These are phyloP conservation scores for Plasmodium falciparum DNA, from an alignment of 169 alveolate species.

Conservation along the genomic window DNA sequence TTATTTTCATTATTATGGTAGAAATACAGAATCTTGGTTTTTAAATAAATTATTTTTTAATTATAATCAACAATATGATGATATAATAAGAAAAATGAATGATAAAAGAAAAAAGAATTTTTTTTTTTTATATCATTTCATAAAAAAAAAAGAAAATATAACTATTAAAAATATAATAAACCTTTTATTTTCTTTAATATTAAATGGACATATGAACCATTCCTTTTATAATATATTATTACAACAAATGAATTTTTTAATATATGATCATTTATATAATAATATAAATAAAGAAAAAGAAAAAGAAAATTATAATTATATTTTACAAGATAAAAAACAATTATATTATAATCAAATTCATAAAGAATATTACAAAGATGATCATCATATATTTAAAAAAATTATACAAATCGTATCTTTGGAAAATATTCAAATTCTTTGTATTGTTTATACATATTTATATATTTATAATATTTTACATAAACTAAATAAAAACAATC, in stretches of 20 bases:
- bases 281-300: neutral
- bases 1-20: conserved; percentile 28
- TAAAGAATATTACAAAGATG: neutral
- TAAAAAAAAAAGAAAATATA: conserved; percentile 1
- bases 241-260: neutral
- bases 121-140: neutral
- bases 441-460: conserved; percentile 37
- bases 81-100: conserved; percentile 1
- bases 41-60: conserved; percentile 10
- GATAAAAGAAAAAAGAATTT: neutral
- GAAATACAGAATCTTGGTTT: conserved; percentile 17
- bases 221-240: conserved; percentile 2
- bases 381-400: conserved; percentile 11
- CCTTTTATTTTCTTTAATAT: conserved; percentile 25
- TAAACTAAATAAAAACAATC: conserved; percentile 10
- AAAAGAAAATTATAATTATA: neutral
- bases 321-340: neutral
- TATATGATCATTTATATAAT: neutral
- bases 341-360: neutral
- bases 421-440: conserved; percentile 45
- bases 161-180: conserved; percentile 21
- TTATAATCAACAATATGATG: neutral
- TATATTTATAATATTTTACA: conserved; percentile 25
- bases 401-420: conserved; percentile 9
- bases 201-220: neutral